Conservation (phyloP, 768 basidiomycete genomes). For the Gloeopeniophorella convolvens region DNA sequence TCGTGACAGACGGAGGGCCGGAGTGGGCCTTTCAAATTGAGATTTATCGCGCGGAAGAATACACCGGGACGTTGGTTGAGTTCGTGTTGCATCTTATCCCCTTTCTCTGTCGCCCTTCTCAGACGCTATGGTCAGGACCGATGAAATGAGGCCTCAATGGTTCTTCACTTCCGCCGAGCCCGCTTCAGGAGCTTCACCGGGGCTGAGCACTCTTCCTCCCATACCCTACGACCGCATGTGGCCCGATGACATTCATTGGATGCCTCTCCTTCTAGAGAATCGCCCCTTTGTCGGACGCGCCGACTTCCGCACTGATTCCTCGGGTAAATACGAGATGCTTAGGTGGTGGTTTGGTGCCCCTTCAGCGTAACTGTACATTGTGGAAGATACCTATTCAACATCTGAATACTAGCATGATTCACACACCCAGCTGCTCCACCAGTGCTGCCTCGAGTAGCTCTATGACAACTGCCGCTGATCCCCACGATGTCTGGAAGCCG, state of each 20-base stretch:
- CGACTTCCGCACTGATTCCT: constrained; percentile 31
- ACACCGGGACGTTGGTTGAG: constrained; percentile 60
- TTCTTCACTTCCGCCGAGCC: constrained; percentile 36
- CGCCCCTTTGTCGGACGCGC: constrained; percentile 42
- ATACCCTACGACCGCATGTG: constrained; percentile 63
- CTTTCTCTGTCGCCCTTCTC: not conserved
- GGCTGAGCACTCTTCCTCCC: constrained; percentile 21
- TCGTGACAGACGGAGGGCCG: constrained; percentile 41
- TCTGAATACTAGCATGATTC: not conserved
- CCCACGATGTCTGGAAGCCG: constrained; percentile 63
- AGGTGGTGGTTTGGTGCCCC: constrained; percentile 21
- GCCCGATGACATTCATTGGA: constrained; percentile 62
- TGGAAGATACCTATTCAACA: not conserved
- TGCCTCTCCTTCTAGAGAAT: constrained; percentile 49
- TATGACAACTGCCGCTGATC: constrained; percentile 46
- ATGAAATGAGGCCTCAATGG: constrained; percentile 87
- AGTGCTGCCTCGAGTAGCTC: constrained; percentile 41
- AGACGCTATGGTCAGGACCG: constrained; percentile 43
- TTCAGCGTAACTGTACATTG: not conserved
- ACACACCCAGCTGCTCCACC: constrained; percentile 2
- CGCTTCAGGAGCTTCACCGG: constrained; percentile 7
- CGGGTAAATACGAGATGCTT: constrained; percentile 10
- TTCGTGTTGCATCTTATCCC: constrained; percentile 32
- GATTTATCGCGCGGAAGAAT: constrained; percentile 59
- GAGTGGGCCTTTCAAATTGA: constrained; percentile 67